Evolutionary conservation across 257 asterid genomes (phyloP), one percentile per base, ranked within the genome.

Genomic region (Solanum pinnatisectum): DNA sequence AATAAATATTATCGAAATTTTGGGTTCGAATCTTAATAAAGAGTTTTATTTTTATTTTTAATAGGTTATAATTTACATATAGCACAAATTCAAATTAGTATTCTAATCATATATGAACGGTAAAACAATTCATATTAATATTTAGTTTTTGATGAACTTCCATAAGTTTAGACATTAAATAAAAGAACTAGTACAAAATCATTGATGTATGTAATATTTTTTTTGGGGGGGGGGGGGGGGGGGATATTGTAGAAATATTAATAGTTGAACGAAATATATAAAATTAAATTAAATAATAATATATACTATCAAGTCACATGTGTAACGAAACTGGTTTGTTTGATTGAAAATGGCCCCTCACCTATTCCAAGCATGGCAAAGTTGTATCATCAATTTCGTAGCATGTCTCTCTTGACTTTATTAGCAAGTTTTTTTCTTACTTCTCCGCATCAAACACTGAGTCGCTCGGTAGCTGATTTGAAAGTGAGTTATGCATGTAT

Each of bases 321-420:
- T 46, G 40, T 81, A 30, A 81, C 70, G 11, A 81, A 81, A 46
- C 20, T 77, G 22, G 20, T 25, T 32, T 74, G 52, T 74, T 68
- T 76, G 87, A 74, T 70, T 88, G 92, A 91, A 86, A 73, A 88
- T 88, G 87, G 87, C 86, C 85, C 78, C 59, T 27, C 84, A 88
- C 83, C 90, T 44, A 87, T 85, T 87, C 82, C 72, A 40, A 36
- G 86, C 85, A 65, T 65, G 87, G 63, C 76, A 30, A 83, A 23
- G n/a, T 79, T 23, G 70, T 82, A 82, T 82, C 86, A 82, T 82
- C 86, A 32, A 82, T 16, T 81, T 46, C 9, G 68, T 49, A 81
- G 42, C 20, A 81, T 81, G 68, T 46, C 70, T 82, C 42, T 18
- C 44, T 77, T 79, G 85, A 49, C 85, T 46, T 46, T 81, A 27